Evolutionary conservation across 805 yeast genomes (phyloP).

Genomic region (Candida bentonensis): DNA sequence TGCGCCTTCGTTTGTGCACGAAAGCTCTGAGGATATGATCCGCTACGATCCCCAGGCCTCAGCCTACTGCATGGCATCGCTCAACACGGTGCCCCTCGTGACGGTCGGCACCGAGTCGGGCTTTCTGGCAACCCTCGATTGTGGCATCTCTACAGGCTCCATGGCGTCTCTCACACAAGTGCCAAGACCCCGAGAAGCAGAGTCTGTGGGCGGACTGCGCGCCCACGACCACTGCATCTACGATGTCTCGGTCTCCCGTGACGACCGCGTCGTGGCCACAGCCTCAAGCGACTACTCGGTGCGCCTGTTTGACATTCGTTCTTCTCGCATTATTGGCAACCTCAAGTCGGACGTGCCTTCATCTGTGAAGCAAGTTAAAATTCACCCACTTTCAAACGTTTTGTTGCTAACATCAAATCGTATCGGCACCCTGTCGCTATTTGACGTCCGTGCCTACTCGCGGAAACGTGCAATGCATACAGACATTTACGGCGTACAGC

Average conservation of each 20-base stretch:
- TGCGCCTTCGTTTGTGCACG: not conserved
- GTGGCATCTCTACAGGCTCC: not conserved
- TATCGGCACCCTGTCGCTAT: not conserved
- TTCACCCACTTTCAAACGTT: not conserved
- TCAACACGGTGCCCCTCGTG: not conserved
- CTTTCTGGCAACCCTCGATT: not conserved
- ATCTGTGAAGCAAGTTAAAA: not conserved
- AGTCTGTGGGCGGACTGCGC: not conserved
- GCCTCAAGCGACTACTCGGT: not conserved
- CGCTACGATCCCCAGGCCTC: not conserved
- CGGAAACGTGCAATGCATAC: not conserved
- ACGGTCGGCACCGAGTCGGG: not conserved
- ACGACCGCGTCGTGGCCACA: not conserved
- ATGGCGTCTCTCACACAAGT: not conserved
- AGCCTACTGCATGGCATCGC: not conserved
- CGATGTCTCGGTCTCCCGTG: not conserved
- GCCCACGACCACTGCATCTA: not conserved
- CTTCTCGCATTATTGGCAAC: not conserved
- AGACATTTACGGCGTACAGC: not conserved
- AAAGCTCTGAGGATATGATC: not conserved
- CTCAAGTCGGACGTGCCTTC: not conserved
- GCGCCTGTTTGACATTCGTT: not conserved
- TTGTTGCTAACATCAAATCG: not conserved
- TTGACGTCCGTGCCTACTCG: not conserved
- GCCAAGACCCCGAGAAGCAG: not conserved